Percentiles rank a stretch among this genome's conserved stretches.
Conservation (phyloP, 2,329 filamentous ascomycete genomes). For the Trichoderma harzianum region DNA sequence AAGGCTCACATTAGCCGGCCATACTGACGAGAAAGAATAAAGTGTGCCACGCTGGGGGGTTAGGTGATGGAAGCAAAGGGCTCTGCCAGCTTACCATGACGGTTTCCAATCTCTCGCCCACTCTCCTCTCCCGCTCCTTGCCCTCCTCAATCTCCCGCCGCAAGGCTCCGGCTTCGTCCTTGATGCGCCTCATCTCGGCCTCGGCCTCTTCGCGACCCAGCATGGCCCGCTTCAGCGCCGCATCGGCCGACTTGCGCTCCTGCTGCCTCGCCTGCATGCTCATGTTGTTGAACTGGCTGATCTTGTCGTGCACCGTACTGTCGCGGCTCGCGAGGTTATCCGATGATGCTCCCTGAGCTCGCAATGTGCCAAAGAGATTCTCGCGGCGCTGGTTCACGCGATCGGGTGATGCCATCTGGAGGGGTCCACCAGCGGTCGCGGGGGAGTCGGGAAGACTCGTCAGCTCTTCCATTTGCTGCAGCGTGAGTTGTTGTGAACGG, state of each 20-base stretch:
- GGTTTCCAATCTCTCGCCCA: constrained; percentile 63
- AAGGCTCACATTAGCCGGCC: not conserved
- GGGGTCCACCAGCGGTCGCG: constrained; percentile 48
- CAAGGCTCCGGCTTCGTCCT: constrained; percentile 57
- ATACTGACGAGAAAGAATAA: not conserved
- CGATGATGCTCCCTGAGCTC: constrained; percentile 28
- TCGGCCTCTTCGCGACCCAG: constrained; percentile 69
- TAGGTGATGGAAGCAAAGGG: not conserved
- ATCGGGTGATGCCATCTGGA: constrained; percentile 61
- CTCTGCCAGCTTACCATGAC: constrained; percentile 57
- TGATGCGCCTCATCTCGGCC: constrained; percentile 60
- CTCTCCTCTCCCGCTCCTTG: constrained; percentile 61
- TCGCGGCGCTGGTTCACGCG: constrained; percentile 54
- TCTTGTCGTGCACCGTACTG: constrained; percentile 63
- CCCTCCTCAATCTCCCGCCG: constrained; percentile 61
- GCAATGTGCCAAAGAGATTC: constrained; percentile 35
- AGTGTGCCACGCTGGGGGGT: not conserved
- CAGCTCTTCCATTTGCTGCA: constrained; percentile 38
- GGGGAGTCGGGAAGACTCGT: constrained; percentile 53
- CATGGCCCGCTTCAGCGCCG: constrained; percentile 63
- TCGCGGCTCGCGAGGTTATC: constrained; percentile 38
- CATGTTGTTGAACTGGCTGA: constrained; percentile 70
- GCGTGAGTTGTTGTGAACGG: not conserved
- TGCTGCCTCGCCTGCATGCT: constrained; percentile 58
- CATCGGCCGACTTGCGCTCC: constrained; percentile 63